These are phyloP conservation scores for Gracilaria gracilis DNA, from an alignment of 23 red algal species.

Conservation along the genomic window DNA sequence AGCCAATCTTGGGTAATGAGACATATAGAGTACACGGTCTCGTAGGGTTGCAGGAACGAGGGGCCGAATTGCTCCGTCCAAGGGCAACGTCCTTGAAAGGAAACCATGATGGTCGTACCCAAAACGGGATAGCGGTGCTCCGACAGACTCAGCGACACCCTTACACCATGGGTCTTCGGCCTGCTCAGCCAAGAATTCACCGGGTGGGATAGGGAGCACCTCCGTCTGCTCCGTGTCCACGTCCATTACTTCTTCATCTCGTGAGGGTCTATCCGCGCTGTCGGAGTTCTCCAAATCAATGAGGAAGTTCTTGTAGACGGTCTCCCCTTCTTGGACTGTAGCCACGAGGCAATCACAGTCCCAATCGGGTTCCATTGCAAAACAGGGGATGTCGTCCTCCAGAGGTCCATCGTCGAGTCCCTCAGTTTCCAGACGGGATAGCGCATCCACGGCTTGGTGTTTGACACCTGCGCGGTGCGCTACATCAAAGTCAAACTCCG, in stretches of 20 bases:
- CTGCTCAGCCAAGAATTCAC: slow-evolving; percentile 24
- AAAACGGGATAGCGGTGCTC: background rate
- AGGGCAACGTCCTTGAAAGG: background rate
- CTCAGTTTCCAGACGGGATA: slow-evolving; percentile 13
- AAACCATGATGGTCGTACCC: slow-evolving; percentile 41
- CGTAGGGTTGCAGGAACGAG: slow-evolving; percentile 44
- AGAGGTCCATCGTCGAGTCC: slow-evolving; percentile 19
- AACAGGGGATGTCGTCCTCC: slow-evolving; percentile 39
- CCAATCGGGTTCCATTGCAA: slow-evolving; percentile 3
- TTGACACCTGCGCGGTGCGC: slow-evolving; percentile 29
- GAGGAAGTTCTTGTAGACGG: slow-evolving; percentile 18
- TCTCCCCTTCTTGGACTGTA: slow-evolving; percentile 21
- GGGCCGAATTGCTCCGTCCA: slow-evolving; percentile 43
- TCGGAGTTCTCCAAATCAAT: background rate
- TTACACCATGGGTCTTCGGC: slow-evolving; percentile 25
- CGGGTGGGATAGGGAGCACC: background rate
- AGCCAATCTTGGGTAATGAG: slow-evolving; percentile 41
- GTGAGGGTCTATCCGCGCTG: background rate
- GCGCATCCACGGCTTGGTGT: slow-evolving; percentile 27
- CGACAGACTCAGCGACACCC: background rate
- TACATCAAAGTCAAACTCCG: slow-evolving; percentile 48
- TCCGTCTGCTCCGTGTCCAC: slow-evolving; percentile 12
- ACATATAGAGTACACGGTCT: slow-evolving; percentile 32
- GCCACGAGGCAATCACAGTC: slow-evolving; percentile 15
- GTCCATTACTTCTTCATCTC: background rate